Conservation (phyloP, 164 flowering plant species). For the grape (Vitis vinifera) region DNA sequence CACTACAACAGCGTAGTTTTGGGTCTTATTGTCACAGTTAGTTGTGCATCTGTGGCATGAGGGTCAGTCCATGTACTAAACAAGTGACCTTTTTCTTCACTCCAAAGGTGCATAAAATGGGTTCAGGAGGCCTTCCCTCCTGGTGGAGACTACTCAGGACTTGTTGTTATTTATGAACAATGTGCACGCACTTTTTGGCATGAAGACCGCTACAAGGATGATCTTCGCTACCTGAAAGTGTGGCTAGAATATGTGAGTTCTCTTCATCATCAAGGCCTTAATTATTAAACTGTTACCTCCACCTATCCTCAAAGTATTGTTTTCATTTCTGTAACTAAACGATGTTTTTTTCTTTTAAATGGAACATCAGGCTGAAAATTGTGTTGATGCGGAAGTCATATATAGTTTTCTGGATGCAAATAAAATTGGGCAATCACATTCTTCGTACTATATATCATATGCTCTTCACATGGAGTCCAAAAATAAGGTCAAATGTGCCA, state of each 20-base stretch:
- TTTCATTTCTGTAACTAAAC: not conserved
- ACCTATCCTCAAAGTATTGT: not conserved
- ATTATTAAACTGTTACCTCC: not conserved
- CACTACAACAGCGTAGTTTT: too few species aligned
- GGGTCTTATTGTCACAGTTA: too few species aligned
- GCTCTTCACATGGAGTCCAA: slow-evolving; percentile 82
- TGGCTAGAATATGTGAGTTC: slow-evolving; percentile 93
- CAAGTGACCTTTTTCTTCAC: not conserved
- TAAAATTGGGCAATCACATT: slow-evolving; percentile 74
- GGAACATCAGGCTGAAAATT: slow-evolving; percentile 75
- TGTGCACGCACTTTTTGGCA: slow-evolving; percentile 94
- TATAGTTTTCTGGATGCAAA: slow-evolving; percentile 78
- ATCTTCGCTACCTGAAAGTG: slow-evolving; percentile 85
- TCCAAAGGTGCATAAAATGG: slow-evolving; percentile 90
- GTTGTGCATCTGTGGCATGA: too few species aligned
- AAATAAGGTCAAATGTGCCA: slow-evolving; percentile 63
- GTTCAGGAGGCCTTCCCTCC: slow-evolving; percentile 91
- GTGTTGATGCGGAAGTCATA: slow-evolving; percentile 83
- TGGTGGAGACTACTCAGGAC: slow-evolving; percentile 86
- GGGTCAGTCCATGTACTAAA: too few species aligned
- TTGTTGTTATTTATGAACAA: slow-evolving; percentile 85
- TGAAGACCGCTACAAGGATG: slow-evolving; percentile 71
- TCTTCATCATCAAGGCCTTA: not conserved
- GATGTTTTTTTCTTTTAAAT: slow-evolving; percentile 3
- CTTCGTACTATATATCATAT: slow-evolving; percentile 63